phyloP scores from a whole-genome alignment of 441 rosid genomes.

The Metrosideros polymorpha region DNA sequence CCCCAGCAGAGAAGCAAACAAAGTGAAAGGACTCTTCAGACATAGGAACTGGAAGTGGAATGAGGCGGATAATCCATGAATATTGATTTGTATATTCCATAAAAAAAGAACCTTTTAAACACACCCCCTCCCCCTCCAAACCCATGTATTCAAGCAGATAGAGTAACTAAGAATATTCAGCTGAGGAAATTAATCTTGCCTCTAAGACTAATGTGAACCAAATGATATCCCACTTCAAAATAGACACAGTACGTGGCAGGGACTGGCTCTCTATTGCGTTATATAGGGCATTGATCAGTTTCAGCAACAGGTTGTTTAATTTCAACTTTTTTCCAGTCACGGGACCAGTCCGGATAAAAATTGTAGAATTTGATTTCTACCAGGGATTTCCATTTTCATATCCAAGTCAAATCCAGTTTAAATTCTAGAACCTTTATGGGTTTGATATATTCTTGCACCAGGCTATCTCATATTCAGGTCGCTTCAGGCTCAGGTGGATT shows the following conservation, averaged over 20 bases:
- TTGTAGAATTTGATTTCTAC: not conserved
- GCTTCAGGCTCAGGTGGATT: not conserved
- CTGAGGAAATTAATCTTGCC: not conserved
- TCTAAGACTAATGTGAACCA: not conserved
- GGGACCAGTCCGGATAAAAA: not conserved
- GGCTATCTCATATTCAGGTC: not conserved
- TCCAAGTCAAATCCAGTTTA: not conserved
- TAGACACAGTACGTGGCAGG: not conserved
- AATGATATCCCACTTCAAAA: not conserved
- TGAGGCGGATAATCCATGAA: not conserved
- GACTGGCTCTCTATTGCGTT: not conserved
- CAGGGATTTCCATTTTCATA: not conserved
- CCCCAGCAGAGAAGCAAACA: too few relatives aligned
- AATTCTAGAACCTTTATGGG: not conserved
- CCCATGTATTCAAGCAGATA: not conserved
- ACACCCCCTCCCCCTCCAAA: too few relatives aligned
- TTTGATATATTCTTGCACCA: not conserved
- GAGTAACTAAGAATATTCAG: too few relatives aligned
- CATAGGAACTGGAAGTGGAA: not conserved
- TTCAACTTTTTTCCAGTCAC: not conserved
- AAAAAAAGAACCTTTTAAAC: not conserved
- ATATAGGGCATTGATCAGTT: not conserved
- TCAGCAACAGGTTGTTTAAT: not conserved
- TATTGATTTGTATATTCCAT: not conserved
- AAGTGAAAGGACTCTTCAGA: not conserved